phyloP scores from a whole-genome alignment of 2,329 filamentous ascomycete species.

The Trichoderma hamatum region DNA sequence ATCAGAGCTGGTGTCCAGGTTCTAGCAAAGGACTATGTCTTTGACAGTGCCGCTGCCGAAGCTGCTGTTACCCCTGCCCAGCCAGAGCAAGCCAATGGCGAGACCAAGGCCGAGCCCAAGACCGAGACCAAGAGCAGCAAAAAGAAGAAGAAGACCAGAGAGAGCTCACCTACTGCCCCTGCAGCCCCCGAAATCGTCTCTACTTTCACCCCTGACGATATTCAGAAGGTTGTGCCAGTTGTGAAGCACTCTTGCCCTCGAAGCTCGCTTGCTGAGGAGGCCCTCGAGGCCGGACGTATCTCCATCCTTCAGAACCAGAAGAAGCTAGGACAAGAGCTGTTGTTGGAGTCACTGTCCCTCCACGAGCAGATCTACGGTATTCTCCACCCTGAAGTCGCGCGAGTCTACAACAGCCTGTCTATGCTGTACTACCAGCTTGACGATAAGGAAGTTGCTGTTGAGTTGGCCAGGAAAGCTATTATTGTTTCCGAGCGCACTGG shows the following conservation, averaged over 20 bases:
- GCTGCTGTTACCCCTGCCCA: conserved; percentile 38
- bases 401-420: conserved; percentile 91
- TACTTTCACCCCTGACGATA: conserved; percentile 77
- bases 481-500: conserved; percentile 94
- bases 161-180: conserved; percentile 54
- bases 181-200: conserved; percentile 46
- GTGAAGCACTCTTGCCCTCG: conserved; percentile 93
- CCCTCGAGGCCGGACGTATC: conserved; percentile 91
- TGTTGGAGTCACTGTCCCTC: conserved; percentile 92
- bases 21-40: conserved; percentile 64
- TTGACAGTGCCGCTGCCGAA: conserved; percentile 34
- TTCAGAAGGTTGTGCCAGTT: conserved; percentile 90
- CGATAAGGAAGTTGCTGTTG: conserved; percentile 93
- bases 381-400: conserved; percentile 91
- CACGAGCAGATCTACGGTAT: conserved; percentile 99
- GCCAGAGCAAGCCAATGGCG: conserved; percentile 44
- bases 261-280: conserved; percentile 90
- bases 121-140: conserved; percentile 45
- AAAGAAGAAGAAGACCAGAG: conserved; percentile 63
- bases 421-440: conserved; percentile 98
- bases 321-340: conserved; percentile 91
- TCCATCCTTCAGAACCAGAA: conserved; percentile 95
- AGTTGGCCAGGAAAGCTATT: conserved; percentile 93
- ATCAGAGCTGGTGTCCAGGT: conserved; percentile 90
- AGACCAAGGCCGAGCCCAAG: conserved; percentile 35